Percentiles rank a stretch among this genome's conserved stretches.
Evolutionary conservation across 495 filamentous ascomycete genomes (phyloP).

Genomic region (Saxophila tyrrhenica): DNA sequence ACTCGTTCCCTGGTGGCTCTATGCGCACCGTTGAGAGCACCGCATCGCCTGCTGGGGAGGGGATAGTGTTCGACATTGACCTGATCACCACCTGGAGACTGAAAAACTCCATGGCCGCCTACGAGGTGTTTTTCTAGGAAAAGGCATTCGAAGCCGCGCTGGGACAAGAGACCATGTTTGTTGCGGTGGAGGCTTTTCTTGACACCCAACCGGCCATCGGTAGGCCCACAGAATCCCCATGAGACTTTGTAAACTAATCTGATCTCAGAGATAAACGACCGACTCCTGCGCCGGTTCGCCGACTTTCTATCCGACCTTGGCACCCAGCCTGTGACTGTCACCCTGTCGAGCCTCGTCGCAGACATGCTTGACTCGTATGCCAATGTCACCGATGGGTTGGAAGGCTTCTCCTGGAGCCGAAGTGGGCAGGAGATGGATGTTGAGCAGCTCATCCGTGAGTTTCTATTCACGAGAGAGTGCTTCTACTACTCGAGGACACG

Average conservation of each 20-base stretch:
- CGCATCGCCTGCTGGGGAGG: background rate
- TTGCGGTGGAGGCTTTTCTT: slow-evolving; percentile 14
- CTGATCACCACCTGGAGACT: slow-evolving; percentile 11
- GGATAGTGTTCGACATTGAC: slow-evolving; percentile 13
- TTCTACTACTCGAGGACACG: slow-evolving; percentile 1
- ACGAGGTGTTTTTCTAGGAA: slow-evolving; percentile 17
- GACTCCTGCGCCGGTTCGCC: background rate
- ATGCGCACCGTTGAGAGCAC: background rate
- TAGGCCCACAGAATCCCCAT: background rate
- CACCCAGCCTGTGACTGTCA: slow-evolving; percentile 11
- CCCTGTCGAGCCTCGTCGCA: slow-evolving; percentile 10
- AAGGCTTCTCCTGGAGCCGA: slow-evolving; percentile 4
- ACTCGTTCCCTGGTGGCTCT: background rate
- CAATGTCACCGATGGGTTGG: background rate
- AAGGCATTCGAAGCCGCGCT: slow-evolving; percentile 13
- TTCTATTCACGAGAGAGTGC: slow-evolving; percentile 6
- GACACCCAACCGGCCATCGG: background rate
- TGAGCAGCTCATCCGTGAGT: background rate
- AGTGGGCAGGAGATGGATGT: background rate
- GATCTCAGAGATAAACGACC: background rate
- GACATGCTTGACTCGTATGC: slow-evolving; percentile 8
- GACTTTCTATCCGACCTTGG: background rate
- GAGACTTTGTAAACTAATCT: background rate
- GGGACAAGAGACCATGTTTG: slow-evolving; percentile 5
- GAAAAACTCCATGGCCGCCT: slow-evolving; percentile 1